Base-by-base conservation (phyloP, 2,329 filamentous ascomycete species). In the Cladosporium sp. region DNA sequence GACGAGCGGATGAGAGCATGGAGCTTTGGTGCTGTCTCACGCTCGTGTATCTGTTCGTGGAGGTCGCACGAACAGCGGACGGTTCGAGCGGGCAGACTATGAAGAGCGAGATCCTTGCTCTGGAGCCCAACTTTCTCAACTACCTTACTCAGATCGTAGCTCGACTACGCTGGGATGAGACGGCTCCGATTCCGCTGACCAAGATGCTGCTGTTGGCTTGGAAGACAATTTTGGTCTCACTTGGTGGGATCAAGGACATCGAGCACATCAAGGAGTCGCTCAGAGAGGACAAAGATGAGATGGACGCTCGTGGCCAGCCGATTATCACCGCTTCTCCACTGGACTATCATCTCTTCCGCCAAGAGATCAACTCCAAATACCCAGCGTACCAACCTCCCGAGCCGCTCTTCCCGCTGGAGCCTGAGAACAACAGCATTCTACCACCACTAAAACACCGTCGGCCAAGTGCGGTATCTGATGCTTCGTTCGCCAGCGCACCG, bases 351-450 rank as follows among this genome's bases (percentile, higher is more conserved):
- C 80, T 91, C 18, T 98, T 98, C 66, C 85, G 93, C 34, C 92
- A 96, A 68, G 93, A 98, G 68, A 92, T 98, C 54, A 95, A 87
- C 13, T 96, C 92, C 2, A 98, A 98, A 71, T 98, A 98, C 67
- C 93, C 93, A 9, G 88, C 93, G 2, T 98, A 98, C 68, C 86
- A 95, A 54, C 91, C 93, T 2, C 93, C 93, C 2, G 85, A 83
- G 49, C 86, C 89, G 1, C 71, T 87, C 5, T 84, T 97, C 55
- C 89, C 90, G 1, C 77, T 97, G 11, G 92, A 97, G 67, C 81
- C 88, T 16, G 91, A 96, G 50, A 91, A 93, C 65, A 93, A 89
- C 57, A 95, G 90, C 1, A 86, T 97, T 38, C 76, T 98, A 8
- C 92, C 93, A 0, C 89, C 89, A 28, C 73, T 95, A 13, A 86